phyloP scores from a whole-genome alignment of 2,329 filamentous ascomycete genomes.

The Neocucurbitaria cava region DNA sequence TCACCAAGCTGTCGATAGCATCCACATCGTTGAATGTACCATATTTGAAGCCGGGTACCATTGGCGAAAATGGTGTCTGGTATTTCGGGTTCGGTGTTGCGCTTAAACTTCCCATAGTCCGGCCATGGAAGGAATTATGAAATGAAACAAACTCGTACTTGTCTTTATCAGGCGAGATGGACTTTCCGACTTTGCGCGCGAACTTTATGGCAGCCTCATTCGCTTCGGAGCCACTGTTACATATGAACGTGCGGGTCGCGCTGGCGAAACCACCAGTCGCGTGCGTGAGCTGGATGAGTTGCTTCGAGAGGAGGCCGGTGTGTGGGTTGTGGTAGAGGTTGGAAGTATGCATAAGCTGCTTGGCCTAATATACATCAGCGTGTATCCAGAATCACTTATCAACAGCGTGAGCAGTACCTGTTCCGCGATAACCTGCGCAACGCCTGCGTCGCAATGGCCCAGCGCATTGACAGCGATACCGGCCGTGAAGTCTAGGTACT shows the following conservation, averaged over 20 bases:
- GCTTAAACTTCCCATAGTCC: conserved; percentile 94
- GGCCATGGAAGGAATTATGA: conserved; percentile 90
- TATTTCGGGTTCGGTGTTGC: conserved; percentile 98
- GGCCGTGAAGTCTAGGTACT: conserved; percentile 92
- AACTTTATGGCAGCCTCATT: conserved; percentile 99
- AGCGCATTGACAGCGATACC: conserved; percentile 95
- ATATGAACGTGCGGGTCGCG: conserved; percentile 83
- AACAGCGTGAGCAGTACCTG: conserved; percentile 63
- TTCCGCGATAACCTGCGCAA: conserved; percentile 76
- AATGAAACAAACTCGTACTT: conserved; percentile 93
- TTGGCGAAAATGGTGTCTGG: conserved; percentile 91
- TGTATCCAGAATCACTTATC: background rate
- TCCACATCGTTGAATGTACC: conserved; percentile 84
- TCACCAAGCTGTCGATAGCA: conserved; percentile 76
- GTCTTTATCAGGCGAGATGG: conserved; percentile 69
- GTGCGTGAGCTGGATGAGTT: conserved; percentile 81
- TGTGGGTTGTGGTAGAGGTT: conserved; percentile 98
- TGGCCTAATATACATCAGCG: conserved; percentile 45
- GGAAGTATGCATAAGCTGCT: conserved; percentile 86
- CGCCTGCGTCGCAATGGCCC: conserved; percentile 85
- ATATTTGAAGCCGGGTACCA: conserved; percentile 92
- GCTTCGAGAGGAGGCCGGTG: conserved; percentile 86
- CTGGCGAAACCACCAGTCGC: conserved; percentile 83
- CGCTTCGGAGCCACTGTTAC: conserved; percentile 95
- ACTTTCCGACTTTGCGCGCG: conserved; percentile 86